Conservation (phyloP, 108 stramenopile genomes). For the Cyclotella atomus region DNA sequence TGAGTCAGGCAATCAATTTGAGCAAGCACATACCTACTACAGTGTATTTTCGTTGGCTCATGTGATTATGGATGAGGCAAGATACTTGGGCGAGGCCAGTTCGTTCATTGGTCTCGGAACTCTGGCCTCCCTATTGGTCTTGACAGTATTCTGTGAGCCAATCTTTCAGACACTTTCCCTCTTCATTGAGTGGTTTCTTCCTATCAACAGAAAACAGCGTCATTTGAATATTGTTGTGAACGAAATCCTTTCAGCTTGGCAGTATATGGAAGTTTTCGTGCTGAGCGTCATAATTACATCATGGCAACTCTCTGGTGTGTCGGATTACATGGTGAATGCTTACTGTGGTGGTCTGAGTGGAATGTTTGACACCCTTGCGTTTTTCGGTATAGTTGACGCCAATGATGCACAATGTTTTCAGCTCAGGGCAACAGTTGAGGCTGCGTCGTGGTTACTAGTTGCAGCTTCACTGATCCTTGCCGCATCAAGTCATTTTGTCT, state of each 20-base stretch:
- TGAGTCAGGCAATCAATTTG: constrained; percentile 67
- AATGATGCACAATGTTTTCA: constrained; percentile 82
- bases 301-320: constrained; percentile 74
- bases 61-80: constrained; percentile 69
- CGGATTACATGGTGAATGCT: constrained; percentile 72
- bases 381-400: constrained; percentile 58
- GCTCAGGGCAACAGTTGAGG: constrained; percentile 62
- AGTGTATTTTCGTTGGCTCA: constrained; percentile 57
- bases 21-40: constrained; percentile 56
- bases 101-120: constrained; percentile 65
- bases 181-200: constrained; percentile 55
- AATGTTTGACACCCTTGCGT: constrained; percentile 62
- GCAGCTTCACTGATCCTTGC: constrained; percentile 31
- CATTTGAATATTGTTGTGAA: constrained; percentile 27
- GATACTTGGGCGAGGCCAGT: constrained; percentile 39
- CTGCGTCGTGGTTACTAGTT: constrained; percentile 63
- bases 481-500: constrained; percentile 22
- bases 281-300: constrained; percentile 66
- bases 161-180: constrained; percentile 51
- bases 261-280: constrained; percentile 81
- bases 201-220: constrained; percentile 32
- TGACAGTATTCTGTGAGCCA: constrained; percentile 70
- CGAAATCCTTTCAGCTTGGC: constrained; percentile 76
- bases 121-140: constrained; percentile 58
- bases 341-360: constrained; percentile 58